These are phyloP conservation scores for Hydnomerulius pinastri DNA, from an alignment of 768 basidiomycete species.

Conservation along the genomic window DNA sequence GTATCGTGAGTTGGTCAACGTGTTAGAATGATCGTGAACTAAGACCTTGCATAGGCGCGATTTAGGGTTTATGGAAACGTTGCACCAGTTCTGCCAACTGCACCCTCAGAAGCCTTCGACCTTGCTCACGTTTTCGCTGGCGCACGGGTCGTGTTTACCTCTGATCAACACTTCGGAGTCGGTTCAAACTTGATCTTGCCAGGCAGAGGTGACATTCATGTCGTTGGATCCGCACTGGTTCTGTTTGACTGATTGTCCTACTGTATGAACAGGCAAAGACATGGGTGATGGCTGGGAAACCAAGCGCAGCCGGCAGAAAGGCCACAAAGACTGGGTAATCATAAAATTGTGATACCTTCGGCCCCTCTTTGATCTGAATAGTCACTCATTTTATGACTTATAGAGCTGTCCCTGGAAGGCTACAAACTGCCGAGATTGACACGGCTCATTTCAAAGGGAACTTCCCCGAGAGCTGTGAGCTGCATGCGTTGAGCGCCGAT, in stretches of 20 bases:
- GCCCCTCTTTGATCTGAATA: neutral
- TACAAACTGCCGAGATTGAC: slow-evolving; percentile 86
- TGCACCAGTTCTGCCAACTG: slow-evolving; percentile 57
- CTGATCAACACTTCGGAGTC: slow-evolving; percentile 94
- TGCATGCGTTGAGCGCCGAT: slow-evolving; percentile 55
- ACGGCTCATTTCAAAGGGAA: slow-evolving; percentile 96
- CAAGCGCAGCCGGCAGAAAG: slow-evolving; percentile 75
- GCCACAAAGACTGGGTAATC: slow-evolving; percentile 90
- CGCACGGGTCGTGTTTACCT: slow-evolving; percentile 79
- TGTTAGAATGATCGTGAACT: slow-evolving; percentile 1
- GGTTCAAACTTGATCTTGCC: slow-evolving; percentile 91
- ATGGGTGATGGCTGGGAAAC: slow-evolving; percentile 99
- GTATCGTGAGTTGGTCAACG: slow-evolving; percentile 59
- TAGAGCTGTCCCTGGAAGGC: slow-evolving; percentile 72
- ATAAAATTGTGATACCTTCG: slow-evolving; percentile 68
- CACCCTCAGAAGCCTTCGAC: slow-evolving; percentile 61
- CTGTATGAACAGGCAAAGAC: slow-evolving; percentile 55
- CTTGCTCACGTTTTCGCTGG: slow-evolving; percentile 90
- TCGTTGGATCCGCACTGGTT: neutral
- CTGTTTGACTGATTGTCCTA: slow-evolving; percentile 1
- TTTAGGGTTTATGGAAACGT: slow-evolving; percentile 91
- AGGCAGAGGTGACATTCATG: slow-evolving; percentile 63
- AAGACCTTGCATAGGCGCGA: slow-evolving; percentile 59
- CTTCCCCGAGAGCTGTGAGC: slow-evolving; percentile 85
- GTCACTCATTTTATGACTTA: neutral